Percentiles rank a stretch among this genome's conserved stretches.
phyloP scores from a whole-genome alignment of 805 yeast species.

The Teunomyces cretensis region DNA sequence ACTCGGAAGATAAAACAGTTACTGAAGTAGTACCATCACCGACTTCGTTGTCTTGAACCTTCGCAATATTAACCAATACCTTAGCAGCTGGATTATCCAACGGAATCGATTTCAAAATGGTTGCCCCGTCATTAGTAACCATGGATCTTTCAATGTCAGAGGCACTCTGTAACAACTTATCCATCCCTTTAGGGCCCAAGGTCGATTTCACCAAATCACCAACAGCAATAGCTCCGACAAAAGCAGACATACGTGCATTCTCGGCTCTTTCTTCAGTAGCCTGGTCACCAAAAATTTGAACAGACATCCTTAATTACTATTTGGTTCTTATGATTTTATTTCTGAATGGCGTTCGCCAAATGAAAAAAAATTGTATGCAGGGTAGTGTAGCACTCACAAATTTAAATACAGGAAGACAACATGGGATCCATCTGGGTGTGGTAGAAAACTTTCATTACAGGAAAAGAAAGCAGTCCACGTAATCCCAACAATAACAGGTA shows the following conservation, averaged over 20 bases:
- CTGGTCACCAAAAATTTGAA: slow-evolving; percentile 94
- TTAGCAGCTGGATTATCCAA: slow-evolving; percentile 97
- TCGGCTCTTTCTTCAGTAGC: slow-evolving; percentile 98
- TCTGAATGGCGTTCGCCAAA: slow-evolving; percentile 2
- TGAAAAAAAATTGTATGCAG: slow-evolving; percentile 1
- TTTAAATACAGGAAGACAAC: not conserved
- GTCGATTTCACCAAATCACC: slow-evolving; percentile 95
- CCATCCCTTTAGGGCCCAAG: slow-evolving; percentile 99
- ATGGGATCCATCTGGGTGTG: too few species aligned
- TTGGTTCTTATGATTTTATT: not conserved
- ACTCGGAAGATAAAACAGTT: slow-evolving; percentile 85
- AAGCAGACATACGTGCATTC: slow-evolving; percentile 95
- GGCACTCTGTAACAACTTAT: slow-evolving; percentile 86
- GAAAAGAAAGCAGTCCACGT: too few species aligned
- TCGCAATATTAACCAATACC: slow-evolving; percentile 88
- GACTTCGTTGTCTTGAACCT: slow-evolving; percentile 97
- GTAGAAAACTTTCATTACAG: too few species aligned
- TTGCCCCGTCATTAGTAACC: slow-evolving; percentile 98
- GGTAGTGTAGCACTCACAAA: not conserved
- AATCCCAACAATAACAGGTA: too few species aligned
- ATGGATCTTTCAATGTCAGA: slow-evolving; percentile 66
- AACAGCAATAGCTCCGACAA: slow-evolving; percentile 98
- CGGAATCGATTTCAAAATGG: slow-evolving; percentile 90
- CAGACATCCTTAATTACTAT: slow-evolving; percentile 50
- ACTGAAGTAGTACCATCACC: slow-evolving; percentile 99